phyloP scores from a whole-genome alignment of 129 eudicot genomes.

The Chrysanthemum seticuspe region DNA sequence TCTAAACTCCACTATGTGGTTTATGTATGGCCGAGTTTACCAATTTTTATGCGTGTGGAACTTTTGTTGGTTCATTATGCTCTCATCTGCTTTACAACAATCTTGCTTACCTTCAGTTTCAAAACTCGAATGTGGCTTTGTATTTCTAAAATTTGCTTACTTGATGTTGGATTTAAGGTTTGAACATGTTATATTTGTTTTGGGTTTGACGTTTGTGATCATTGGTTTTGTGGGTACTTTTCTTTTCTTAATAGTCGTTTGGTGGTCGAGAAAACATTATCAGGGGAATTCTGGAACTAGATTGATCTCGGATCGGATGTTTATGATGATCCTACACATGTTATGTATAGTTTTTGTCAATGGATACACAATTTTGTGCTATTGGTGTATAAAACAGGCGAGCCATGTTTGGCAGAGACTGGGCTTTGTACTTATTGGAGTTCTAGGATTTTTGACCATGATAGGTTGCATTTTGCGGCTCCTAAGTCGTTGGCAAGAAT shows the following conservation, averaged over 20 bases:
- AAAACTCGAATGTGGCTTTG: not conserved
- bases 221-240: not conserved
- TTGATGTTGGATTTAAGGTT: not conserved
- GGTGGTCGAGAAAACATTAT: not conserved
- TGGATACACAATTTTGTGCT: not conserved
- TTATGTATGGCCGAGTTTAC: not conserved
- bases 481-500: not conserved
- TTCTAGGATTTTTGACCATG: not conserved
- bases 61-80: not conserved
- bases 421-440: not conserved
- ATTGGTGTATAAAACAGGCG: not conserved
- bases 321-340: not conserved
- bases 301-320: not conserved
- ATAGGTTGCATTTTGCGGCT: not conserved
- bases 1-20: not conserved
- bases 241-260: not conserved
- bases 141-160: not conserved
- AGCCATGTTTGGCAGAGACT: slow-evolving; percentile 2
- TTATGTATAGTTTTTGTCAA: slow-evolving; percentile 1
- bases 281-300: not conserved
- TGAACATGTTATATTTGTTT: not conserved
- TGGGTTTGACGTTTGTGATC: not conserved
- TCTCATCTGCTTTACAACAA: not conserved
- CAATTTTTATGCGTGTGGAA: not conserved
- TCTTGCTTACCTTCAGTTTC: not conserved